A percentile compares a stretch with the other conserved stretches of the same genome.
phyloP scores from a whole-genome alignment of 352 stramenopile genomes.

The Phytophthora gonapodyides region DNA sequence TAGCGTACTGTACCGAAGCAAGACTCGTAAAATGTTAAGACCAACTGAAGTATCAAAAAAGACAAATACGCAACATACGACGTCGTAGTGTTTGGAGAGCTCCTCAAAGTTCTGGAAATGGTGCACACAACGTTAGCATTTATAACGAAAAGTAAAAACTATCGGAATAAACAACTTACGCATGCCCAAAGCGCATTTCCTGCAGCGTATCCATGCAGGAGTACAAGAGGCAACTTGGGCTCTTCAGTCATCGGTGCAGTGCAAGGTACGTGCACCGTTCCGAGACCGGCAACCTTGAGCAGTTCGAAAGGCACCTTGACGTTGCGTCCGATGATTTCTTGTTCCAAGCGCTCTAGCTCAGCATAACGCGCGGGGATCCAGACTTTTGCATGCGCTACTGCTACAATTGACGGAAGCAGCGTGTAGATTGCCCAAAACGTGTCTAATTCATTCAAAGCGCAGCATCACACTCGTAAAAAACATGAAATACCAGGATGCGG shows the following conservation, averaged over 20 bases:
- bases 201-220: constrained; percentile 67
- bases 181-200: constrained; percentile 75
- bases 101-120: constrained; percentile 60
- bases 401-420: constrained; percentile 37
- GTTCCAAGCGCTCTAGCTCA: constrained; percentile 55
- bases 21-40: too few species aligned
- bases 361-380: constrained; percentile 58
- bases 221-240: constrained; percentile 41
- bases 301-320: constrained; percentile 48
- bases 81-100: constrained; percentile 58
- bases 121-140: constrained; percentile 1
- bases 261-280: constrained; percentile 67
- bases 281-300: constrained; percentile 59
- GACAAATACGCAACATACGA: constrained; percentile 26
- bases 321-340: constrained; percentile 47
- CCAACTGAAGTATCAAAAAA: not conserved
- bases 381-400: constrained; percentile 41
- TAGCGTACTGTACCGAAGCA: constrained; percentile 47
- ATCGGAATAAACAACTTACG: constrained; percentile 34
- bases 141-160: not conserved
- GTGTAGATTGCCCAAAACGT: constrained; percentile 44
- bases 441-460: constrained; percentile 9
- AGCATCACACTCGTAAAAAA: not conserved
- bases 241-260: constrained; percentile 21
- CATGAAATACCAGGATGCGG: not conserved